phyloP scores from a whole-genome alignment of 2,329 filamentous ascomycete genomes.

The Alternaria conjuncta region DNA sequence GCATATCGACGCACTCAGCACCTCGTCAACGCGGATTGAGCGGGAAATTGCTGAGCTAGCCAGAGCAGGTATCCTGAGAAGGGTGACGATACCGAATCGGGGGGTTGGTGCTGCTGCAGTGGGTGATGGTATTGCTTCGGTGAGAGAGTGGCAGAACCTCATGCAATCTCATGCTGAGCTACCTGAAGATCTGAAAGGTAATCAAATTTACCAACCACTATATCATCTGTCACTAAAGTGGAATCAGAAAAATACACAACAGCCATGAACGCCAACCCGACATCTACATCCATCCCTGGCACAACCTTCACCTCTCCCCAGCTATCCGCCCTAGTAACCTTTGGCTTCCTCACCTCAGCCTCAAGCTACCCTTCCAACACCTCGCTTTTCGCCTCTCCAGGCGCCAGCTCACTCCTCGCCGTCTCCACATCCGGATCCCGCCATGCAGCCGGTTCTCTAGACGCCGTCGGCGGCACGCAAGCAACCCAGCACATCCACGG shows the following conservation, averaged over 20 bases:
- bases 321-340: slow-evolving; percentile 65
- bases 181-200: slow-evolving; percentile 47
- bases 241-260: slow-evolving; percentile 56
- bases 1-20: slow-evolving; percentile 69
- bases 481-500: slow-evolving; percentile 72
- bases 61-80: slow-evolving; percentile 63
- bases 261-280: slow-evolving; percentile 61
- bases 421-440: slow-evolving; percentile 66
- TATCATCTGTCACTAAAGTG: slow-evolving; percentile 4
- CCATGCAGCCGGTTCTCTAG: slow-evolving; percentile 71
- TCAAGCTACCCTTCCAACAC: slow-evolving; percentile 43
- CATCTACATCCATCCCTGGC: slow-evolving; percentile 51
- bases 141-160: slow-evolving; percentile 54
- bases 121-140: slow-evolving; percentile 70
- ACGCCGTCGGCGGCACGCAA: slow-evolving; percentile 71
- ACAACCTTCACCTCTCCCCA: slow-evolving; percentile 55
- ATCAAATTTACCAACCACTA: not conserved
- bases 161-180: slow-evolving; percentile 34
- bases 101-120: slow-evolving; percentile 63
- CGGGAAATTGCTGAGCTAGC: slow-evolving; percentile 69
- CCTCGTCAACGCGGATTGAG: slow-evolving; percentile 69
- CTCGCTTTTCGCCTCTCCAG: slow-evolving; percentile 52
- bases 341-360: slow-evolving; percentile 68
- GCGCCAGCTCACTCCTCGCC: slow-evolving; percentile 58
- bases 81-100: slow-evolving; percentile 67